Conservation (phyloP, 73 alveolate genomes). For the Paramecium sonneborni region DNA sequence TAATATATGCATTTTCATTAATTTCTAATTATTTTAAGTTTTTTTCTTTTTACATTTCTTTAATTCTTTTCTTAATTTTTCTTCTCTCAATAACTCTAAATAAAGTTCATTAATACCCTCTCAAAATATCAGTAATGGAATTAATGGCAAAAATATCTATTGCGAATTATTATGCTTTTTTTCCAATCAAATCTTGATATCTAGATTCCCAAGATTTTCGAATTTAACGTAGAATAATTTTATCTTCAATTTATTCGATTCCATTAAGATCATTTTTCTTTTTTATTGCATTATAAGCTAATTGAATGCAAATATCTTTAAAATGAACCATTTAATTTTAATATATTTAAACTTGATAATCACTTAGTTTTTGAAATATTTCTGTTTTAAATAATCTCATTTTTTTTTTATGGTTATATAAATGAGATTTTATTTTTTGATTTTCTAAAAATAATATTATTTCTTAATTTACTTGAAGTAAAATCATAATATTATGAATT, state of each 20-base stretch:
- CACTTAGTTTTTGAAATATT: neutral
- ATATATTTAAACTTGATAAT: neutral
- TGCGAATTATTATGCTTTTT: neutral
- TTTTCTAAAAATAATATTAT: neutral
- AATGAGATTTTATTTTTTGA: neutral
- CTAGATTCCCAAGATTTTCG: slow-evolving; percentile 1
- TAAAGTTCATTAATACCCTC: neutral
- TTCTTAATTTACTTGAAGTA: neutral
- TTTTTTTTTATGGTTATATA: slow-evolving; percentile 3
- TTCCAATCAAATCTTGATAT: neutral
- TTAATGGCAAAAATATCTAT: neutral
- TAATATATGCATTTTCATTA: neutral
- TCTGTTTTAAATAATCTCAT: neutral
- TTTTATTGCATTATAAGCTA: neutral
- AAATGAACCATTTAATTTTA: slow-evolving; percentile 24
- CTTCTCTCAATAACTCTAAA: neutral
- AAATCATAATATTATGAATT: neutral
- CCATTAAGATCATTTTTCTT: neutral
- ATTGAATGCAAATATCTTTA: neutral
- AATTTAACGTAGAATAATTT: neutral
- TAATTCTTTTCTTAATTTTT: neutral
- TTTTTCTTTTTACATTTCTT: neutral
- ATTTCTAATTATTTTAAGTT: neutral
- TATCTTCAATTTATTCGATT: neutral
- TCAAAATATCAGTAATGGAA: neutral